phyloP scores from a whole-genome alignment of 2,329 filamentous ascomycete species.

The Ophiostoma quercus region DNA sequence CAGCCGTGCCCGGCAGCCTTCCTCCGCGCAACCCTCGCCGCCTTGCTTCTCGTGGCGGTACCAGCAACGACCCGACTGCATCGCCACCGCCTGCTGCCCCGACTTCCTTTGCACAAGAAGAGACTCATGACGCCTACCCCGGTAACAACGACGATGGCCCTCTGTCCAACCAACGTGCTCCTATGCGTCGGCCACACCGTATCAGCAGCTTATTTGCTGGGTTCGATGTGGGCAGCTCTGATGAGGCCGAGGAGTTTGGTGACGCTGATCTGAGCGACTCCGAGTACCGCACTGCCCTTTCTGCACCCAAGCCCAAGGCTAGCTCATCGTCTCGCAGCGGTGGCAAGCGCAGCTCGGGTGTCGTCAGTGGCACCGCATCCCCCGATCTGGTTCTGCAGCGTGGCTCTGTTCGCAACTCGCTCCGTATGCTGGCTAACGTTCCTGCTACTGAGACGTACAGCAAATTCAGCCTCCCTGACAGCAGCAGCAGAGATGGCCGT shows the following conservation, averaged over 20 bases:
- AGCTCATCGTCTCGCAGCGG: slow-evolving; percentile 27
- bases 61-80: slow-evolving; percentile 44
- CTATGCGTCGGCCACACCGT: slow-evolving; percentile 64
- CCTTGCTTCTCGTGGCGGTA: slow-evolving; percentile 44
- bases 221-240: slow-evolving; percentile 67
- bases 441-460: slow-evolving; percentile 42
- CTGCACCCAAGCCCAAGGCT: slow-evolving; percentile 53
- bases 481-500: slow-evolving; percentile 30
- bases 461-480: slow-evolving; percentile 38
- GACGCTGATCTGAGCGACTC: slow-evolving; percentile 60
- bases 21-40: slow-evolving; percentile 58
- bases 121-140: slow-evolving; percentile 62
- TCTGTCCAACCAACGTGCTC: slow-evolving; percentile 54
- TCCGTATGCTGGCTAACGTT: slow-evolving; percentile 36
- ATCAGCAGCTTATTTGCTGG: slow-evolving; percentile 83
- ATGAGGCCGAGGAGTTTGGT: slow-evolving; percentile 58
- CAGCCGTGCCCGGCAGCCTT: slow-evolving; percentile 47
- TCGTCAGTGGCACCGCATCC: slow-evolving; percentile 37
- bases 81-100: slow-evolving; percentile 39
- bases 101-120: slow-evolving; percentile 33
- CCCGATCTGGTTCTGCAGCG: slow-evolving; percentile 36
- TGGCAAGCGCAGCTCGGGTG: slow-evolving; percentile 41
- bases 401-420: slow-evolving; percentile 26
- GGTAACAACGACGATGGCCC: slow-evolving; percentile 78
- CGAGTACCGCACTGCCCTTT: slow-evolving; percentile 62